Conservation (phyloP, 129 eudicot species). For the Pulicaria dysenterica region DNA sequence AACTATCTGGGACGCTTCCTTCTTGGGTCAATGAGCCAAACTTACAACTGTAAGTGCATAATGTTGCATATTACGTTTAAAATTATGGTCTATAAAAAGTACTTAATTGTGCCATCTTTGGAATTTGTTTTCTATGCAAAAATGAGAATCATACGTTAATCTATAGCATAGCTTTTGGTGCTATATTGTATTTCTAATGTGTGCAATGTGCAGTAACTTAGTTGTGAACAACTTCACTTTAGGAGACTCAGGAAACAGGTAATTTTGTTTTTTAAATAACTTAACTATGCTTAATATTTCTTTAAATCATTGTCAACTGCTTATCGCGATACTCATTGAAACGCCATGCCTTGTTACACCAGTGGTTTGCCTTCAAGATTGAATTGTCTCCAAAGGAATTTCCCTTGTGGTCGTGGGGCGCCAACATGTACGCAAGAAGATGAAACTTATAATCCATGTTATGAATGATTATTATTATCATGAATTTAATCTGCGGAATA, state of each 20-base stretch:
- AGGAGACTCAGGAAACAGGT: constrained; percentile 54
- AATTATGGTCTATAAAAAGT: neutral
- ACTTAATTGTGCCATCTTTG: constrained; percentile 1
- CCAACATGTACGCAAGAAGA: constrained; percentile 60
- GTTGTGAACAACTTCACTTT: constrained; percentile 75
- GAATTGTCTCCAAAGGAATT: constrained; percentile 66
- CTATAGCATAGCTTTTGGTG: neutral
- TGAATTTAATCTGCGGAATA: neutral
- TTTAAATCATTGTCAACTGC: neutral
- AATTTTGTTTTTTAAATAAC: neutral
- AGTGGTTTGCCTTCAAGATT: constrained; percentile 60
- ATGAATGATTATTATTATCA: neutral
- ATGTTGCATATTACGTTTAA: neutral
- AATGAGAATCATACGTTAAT: neutral
- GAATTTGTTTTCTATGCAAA: neutral
- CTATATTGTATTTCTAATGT: constrained; percentile 13
- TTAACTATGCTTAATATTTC: neutral
- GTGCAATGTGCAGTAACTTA: constrained; percentile 57
- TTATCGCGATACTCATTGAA: neutral
- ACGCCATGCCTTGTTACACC: constrained; percentile 9
- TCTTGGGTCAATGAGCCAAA: constrained; percentile 56
- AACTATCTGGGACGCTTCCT: constrained; percentile 77
- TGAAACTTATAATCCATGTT: neutral
- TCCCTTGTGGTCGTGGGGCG: constrained; percentile 62
- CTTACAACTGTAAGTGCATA: constrained; percentile 63